A percentile compares a stretch with the other conserved stretches of the same genome.
These are phyloP conservation scores for Dalbergia cochinchinensis DNA, from an alignment of 306 rosid genomes.

Conservation along the genomic window DNA sequence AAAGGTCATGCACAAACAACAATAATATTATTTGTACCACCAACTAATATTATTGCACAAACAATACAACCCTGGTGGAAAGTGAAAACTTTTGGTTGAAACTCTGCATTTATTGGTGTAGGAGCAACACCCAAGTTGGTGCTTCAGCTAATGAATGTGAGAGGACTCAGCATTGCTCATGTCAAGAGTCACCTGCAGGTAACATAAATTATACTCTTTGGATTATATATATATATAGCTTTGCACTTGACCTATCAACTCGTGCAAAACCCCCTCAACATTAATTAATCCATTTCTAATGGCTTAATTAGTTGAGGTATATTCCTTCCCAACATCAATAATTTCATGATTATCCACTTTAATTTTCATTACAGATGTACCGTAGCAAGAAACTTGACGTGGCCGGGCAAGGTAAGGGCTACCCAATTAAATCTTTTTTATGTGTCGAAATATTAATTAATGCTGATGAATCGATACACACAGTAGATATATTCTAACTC, in stretches of 20 bases:
- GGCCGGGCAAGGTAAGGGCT: slow-evolving; percentile 76
- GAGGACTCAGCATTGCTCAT: slow-evolving; percentile 93
- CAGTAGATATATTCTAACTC: background rate
- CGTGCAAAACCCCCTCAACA: too few species aligned
- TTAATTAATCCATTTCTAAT: background rate
- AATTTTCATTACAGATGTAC: slow-evolving; percentile 73
- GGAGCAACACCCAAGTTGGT: slow-evolving; percentile 94
- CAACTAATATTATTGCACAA: too few species aligned
- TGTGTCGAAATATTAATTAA: too few species aligned
- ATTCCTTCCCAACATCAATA: background rate
- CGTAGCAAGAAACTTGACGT: slow-evolving; percentile 93
- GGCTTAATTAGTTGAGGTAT: background rate
- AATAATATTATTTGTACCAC: too few species aligned
- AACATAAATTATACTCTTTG: background rate
- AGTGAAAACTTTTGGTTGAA: slow-evolving; percentile 4
- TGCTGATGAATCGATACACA: background rate
- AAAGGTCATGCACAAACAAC: too few species aligned
- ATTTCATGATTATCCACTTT: background rate
- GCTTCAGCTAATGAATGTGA: slow-evolving; percentile 90
- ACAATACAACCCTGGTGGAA: background rate
- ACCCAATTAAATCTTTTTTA: background rate
- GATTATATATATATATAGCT: background rate
- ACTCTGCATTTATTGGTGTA: slow-evolving; percentile 40
- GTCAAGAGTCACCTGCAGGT: slow-evolving; percentile 98
- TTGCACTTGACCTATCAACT: too few species aligned